These are phyloP conservation scores for Lactifluus rugatus DNA, from an alignment of 768 basidiomycete species.

Conservation along the genomic window DNA sequence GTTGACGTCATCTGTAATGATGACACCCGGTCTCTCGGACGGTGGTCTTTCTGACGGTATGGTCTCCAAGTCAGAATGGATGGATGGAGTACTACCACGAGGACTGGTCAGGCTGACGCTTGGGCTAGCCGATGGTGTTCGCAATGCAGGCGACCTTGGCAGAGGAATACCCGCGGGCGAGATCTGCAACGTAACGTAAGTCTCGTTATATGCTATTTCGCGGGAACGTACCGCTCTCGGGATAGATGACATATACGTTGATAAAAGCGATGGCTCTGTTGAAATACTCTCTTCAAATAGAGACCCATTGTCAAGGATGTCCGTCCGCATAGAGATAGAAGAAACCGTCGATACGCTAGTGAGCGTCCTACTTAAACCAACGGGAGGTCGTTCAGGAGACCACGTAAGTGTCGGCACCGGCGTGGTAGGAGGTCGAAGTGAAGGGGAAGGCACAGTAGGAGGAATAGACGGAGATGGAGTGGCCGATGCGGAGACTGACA, in stretches of 20 bases:
- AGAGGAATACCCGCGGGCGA: slow-evolving; percentile 27
- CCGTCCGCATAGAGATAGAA: slow-evolving; percentile 25
- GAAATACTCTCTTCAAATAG: slow-evolving; percentile 27
- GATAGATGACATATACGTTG: slow-evolving; percentile 28
- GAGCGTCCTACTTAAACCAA: slow-evolving; percentile 28
- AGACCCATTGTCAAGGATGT: slow-evolving; percentile 24
- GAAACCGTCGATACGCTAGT: slow-evolving; percentile 26
- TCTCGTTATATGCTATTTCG: neutral
- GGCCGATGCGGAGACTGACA: slow-evolving; percentile 24
- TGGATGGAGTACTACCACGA: slow-evolving; percentile 37
- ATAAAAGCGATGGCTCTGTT: slow-evolving; percentile 50
- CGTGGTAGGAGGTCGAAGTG: slow-evolving; percentile 24
- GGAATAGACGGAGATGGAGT: slow-evolving; percentile 25
- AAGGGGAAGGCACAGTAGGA: slow-evolving; percentile 24
- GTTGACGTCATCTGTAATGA: slow-evolving; percentile 44
- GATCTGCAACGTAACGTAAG: slow-evolving; percentile 21
- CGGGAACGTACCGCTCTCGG: slow-evolving; percentile 24
- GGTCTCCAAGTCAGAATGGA: slow-evolving; percentile 38
- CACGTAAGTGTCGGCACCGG: slow-evolving; percentile 6
- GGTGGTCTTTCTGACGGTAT: slow-evolving; percentile 27
- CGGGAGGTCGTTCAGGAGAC: slow-evolving; percentile 16
- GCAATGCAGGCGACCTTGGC: slow-evolving; percentile 27
- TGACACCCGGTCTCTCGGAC: slow-evolving; percentile 29
- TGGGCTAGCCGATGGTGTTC: slow-evolving; percentile 32
- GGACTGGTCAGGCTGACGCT: slow-evolving; percentile 46